A percentile compares a stretch with the other conserved stretches of the same genome.
phyloP scores from a whole-genome alignment of 176 grass and related monocot species.

The Themeda triandra region DNA sequence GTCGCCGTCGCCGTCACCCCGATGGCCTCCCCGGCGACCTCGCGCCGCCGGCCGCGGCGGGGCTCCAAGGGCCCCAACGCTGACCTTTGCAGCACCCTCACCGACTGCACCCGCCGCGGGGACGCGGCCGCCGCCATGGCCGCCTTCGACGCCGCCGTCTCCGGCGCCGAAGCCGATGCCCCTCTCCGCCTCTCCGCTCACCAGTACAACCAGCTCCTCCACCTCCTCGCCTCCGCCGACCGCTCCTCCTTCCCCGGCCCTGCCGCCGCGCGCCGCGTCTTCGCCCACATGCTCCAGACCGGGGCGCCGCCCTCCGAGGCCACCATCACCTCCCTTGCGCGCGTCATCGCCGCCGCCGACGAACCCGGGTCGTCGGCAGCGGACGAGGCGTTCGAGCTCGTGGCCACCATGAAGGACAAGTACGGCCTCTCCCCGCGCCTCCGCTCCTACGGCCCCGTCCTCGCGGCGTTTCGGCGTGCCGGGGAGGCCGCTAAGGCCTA shows the following conservation, averaged over 20 bases:
- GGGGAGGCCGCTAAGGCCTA: slow-evolving; percentile 62
- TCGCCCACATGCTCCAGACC: slow-evolving; percentile 38
- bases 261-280: slow-evolving; percentile 44
- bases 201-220: slow-evolving; percentile 62
- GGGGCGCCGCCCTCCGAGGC: slow-evolving; percentile 59
- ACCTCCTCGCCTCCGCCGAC: slow-evolving; percentile 50
- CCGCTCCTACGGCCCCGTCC: slow-evolving; percentile 72
- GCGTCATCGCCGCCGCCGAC: slow-evolving; percentile 37
- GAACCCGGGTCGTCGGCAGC: slow-evolving; percentile 15
- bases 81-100: slow-evolving; percentile 33
- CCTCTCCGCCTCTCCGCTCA: slow-evolving; percentile 30
- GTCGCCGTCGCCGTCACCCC: neutral
- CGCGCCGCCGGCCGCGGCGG: slow-evolving; percentile 5
- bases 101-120: slow-evolving; percentile 45
- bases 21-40: neutral
- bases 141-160: slow-evolving; percentile 36
- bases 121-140: slow-evolving; percentile 43
- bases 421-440: slow-evolving; percentile 62
- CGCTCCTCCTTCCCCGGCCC: slow-evolving; percentile 21
- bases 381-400: slow-evolving; percentile 62
- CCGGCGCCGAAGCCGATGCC: neutral
- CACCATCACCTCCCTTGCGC: slow-evolving; percentile 75
- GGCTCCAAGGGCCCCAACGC: slow-evolving; percentile 42
- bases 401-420: slow-evolving; percentile 62
- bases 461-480: slow-evolving; percentile 48